phyloP scores from a whole-genome alignment of 2,329 filamentous ascomycete genomes.

The Dactylellina drechsleri region DNA sequence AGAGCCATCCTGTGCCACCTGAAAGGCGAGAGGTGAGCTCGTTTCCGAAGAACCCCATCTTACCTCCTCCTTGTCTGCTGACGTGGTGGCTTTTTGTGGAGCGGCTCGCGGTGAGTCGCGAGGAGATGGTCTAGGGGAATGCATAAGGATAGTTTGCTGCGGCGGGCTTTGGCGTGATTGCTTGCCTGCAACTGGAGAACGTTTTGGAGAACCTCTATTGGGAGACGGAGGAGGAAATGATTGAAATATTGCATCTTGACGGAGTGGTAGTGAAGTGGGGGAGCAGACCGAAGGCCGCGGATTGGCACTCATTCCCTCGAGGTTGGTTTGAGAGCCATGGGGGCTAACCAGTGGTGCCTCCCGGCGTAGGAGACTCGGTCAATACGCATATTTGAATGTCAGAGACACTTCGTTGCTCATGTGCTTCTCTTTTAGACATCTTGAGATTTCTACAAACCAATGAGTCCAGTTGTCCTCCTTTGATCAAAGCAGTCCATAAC shows the following conservation, averaged over 20 bases:
- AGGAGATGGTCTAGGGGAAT: constrained; percentile 30
- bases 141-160: constrained; percentile 8
- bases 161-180: constrained; percentile 14
- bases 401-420: constrained; percentile 47
- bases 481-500: background rate
- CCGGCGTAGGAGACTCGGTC: constrained; percentile 31
- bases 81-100: constrained; percentile 13
- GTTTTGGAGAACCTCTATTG: constrained; percentile 29
- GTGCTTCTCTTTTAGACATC: constrained; percentile 34
- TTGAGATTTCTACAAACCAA: constrained; percentile 11
- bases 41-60: constrained; percentile 16
- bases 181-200: constrained; percentile 10
- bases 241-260: constrained; percentile 48
- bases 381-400: constrained; percentile 49
- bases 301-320: constrained; percentile 13
- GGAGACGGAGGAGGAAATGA: constrained; percentile 39
- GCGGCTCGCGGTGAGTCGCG: constrained; percentile 12
- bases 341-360: constrained; percentile 24
- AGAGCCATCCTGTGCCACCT: background rate
- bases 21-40: background rate
- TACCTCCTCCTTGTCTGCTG: constrained; percentile 13
- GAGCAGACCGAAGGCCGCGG: constrained; percentile 45
- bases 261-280: constrained; percentile 42
- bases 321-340: constrained; percentile 36
- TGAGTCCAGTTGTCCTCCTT: background rate